Evolutionary conservation across 2,329 filamentous ascomycete species (phyloP).

Genomic region (Exophiala sideris): DNA sequence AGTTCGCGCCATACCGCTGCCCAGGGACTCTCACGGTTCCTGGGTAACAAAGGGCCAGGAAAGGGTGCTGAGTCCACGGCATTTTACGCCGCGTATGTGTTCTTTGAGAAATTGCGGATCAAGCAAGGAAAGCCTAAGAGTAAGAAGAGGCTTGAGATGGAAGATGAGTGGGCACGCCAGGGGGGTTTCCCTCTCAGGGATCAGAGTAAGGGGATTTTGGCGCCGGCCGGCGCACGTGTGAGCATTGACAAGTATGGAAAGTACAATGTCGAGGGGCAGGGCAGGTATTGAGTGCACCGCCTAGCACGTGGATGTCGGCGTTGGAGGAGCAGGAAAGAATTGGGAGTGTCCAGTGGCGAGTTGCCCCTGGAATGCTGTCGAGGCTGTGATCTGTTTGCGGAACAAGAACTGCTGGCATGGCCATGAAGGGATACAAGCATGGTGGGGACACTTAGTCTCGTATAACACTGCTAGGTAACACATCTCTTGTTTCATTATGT

Average conservation of each 20-base stretch:
- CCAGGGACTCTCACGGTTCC: constrained; percentile 49
- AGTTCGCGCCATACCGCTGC: constrained; percentile 33
- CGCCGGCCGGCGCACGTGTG: too few species aligned
- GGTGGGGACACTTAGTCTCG: too few species aligned
- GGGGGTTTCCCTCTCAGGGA: neutral
- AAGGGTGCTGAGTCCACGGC: constrained; percentile 49
- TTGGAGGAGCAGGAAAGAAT: too few species aligned
- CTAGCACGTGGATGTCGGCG: too few species aligned
- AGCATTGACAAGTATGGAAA: neutral
- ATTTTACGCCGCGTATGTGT: constrained; percentile 57
- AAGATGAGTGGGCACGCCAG: constrained; percentile 34
- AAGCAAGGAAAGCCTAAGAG: constrained; percentile 52
- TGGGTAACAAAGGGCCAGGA: constrained; percentile 47
- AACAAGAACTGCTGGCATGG: too few species aligned
- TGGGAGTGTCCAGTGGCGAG: too few species aligned
- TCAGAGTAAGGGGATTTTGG: neutral
- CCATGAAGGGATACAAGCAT: too few species aligned
- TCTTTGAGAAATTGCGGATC: constrained; percentile 58
- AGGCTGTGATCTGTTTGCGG: too few species aligned
- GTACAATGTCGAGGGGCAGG: neutral
- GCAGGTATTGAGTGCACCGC: neutral
- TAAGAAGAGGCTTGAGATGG: constrained; percentile 53
- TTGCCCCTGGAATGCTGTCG: too few species aligned
- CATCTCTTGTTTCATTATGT: too few species aligned
- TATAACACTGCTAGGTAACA: too few species aligned